Conservation (phyloP, 106 monocot genomes). For the Dioscorea dumetorum region DNA sequence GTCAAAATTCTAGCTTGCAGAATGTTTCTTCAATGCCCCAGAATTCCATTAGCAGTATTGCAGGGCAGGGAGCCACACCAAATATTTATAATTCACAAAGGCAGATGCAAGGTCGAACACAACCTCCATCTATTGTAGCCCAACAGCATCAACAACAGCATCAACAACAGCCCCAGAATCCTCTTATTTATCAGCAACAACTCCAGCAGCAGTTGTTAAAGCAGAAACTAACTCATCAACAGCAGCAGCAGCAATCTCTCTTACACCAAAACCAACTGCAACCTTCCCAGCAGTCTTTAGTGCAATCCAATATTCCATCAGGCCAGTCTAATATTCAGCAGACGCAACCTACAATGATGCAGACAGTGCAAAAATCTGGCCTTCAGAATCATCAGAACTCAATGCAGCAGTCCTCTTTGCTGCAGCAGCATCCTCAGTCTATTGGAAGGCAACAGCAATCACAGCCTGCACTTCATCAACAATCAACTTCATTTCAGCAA, state of each 20-base stretch:
- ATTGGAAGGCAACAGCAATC: constrained; percentile 43
- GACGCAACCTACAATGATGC: constrained; percentile 39
- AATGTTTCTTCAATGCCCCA: constrained; percentile 44
- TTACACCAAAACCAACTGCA: constrained; percentile 7
- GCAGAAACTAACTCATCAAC: constrained; percentile 41
- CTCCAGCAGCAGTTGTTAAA: constrained; percentile 40
- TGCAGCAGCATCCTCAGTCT: constrained; percentile 49
- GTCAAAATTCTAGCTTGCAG: constrained; percentile 45
- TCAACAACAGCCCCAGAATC: constrained; percentile 49
- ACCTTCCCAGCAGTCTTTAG: constrained; percentile 38
- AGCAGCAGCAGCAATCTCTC: constrained; percentile 14
- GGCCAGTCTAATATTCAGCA: constrained; percentile 45
- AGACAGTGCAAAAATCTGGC: constrained; percentile 28
- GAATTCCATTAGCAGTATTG: constrained; percentile 28
- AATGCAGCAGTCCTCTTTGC: constrained; percentile 47
- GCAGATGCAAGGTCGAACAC: constrained; percentile 43
- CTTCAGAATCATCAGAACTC: constrained; percentile 55
- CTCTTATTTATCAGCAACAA: constrained; percentile 46
- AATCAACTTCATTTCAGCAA: constrained; percentile 38
- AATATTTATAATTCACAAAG: constrained; percentile 73
- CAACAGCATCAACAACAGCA: constrained; percentile 35
- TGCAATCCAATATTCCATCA: constrained; percentile 49
- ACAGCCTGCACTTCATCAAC: constrained; percentile 46
- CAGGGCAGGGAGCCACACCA: constrained; percentile 4
- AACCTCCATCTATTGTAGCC: constrained; percentile 11